Evolutionary conservation across 2,329 filamentous ascomycete species (phyloP).

Genomic region (Epichloe brachyelytri): DNA sequence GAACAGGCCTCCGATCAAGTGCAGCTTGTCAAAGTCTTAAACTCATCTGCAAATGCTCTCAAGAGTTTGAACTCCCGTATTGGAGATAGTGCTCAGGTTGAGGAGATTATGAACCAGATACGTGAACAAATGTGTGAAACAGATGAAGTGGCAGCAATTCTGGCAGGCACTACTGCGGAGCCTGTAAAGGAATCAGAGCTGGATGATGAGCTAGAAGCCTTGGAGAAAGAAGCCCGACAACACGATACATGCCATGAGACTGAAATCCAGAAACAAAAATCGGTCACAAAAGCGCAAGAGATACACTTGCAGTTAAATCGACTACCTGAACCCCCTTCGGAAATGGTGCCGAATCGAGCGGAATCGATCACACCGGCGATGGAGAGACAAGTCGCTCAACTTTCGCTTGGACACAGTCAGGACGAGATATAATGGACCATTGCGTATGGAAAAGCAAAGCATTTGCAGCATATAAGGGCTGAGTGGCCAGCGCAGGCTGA

Average conservation of each 20-base stretch:
- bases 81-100: conserved; percentile 64
- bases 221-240: conserved; percentile 49
- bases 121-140: conserved; percentile 68
- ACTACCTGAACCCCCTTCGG: conserved; percentile 26
- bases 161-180: conserved; percentile 47
- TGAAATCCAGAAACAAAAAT: conserved; percentile 31
- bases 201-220: conserved; percentile 70
- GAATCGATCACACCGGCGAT: conserved; percentile 20
- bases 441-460: too few species aligned
- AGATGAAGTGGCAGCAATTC: conserved; percentile 68
- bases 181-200: conserved; percentile 69
- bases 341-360: conserved; percentile 21
- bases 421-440: background rate
- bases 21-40: conserved; percentile 71
- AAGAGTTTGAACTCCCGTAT: conserved; percentile 60
- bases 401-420: conserved; percentile 9
- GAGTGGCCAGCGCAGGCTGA: background rate
- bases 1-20: conserved; percentile 78
- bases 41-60: conserved; percentile 61
- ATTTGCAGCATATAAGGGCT: too few species aligned
- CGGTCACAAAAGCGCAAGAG: conserved; percentile 33
- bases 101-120: conserved; percentile 60
- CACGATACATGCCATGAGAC: conserved; percentile 31
- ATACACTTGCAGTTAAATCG: conserved; percentile 41
- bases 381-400: conserved; percentile 24